Evolutionary conservation across 768 basidiomycete genomes (phyloP), one percentile per base, ranked within the genome.

Genomic region (Pulveroboletus sp.): DNA sequence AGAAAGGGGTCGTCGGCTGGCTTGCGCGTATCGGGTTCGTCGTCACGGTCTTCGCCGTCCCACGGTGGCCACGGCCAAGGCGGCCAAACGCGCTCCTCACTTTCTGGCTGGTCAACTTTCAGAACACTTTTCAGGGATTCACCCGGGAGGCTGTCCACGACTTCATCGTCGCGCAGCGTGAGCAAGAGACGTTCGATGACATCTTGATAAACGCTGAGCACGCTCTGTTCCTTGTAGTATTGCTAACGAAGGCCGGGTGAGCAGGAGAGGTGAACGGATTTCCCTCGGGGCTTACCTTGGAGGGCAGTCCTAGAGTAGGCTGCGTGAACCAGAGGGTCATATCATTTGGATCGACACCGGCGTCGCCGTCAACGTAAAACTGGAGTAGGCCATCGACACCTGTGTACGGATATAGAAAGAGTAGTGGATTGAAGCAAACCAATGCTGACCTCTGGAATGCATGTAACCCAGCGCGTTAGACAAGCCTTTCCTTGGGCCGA

Each of bases 241-340:
- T 94, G 92, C 86, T 92, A 24, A 9, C 5, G 55, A 11, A 31
- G 32, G 49, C 31, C 45, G 23, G 53, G 37, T 43, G 50, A 36
- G 24, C 13, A 22, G 9, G 22, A 22, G 11, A 40, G 13, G 51
- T 3, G 4, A 29, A 49, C 10, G 8, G 10, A 13, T 7, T 24
- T 26, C 27, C 11, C 14, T 13, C 13, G 13, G 6, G 17, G 1
- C 60, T 31, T 45, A 88, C 90, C 78, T 93, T 94, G 14, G 93
- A 83, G 2, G 92, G 93, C 12, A 96, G 81, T 35, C 91, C 89
- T 13, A 95, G 73, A 8, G 69, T 71, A 3, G 88, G 79, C 63
- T 96, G 93, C 56, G 78, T 85, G 59, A 95, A 85, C 87, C 88
- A 93, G 13, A 93, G 73, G 0, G 78, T 77, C 83, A 95, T 92